phyloP scores from a whole-genome alignment of 2,329 filamentous ascomycete genomes.

The Aspergillus sp. region DNA sequence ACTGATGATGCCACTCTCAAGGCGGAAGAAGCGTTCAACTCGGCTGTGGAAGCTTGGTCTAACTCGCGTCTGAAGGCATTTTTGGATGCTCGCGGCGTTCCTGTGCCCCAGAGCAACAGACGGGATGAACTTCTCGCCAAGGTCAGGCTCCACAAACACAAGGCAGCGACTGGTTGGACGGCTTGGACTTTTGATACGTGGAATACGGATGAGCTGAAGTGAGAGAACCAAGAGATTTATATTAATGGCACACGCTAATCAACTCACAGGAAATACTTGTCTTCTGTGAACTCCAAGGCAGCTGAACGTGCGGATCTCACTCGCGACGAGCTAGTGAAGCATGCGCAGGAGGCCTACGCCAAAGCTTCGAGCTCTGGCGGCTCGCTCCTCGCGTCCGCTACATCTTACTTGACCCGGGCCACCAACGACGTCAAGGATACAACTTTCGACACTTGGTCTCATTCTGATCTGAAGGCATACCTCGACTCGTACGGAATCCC shows the following conservation, averaged over 20 bases:
- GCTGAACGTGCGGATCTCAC: slow-evolving; percentile 62
- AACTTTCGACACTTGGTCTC: slow-evolving; percentile 70
- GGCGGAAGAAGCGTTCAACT: slow-evolving; percentile 65
- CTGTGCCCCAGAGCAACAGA: slow-evolving; percentile 69
- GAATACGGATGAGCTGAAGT: slow-evolving; percentile 67
- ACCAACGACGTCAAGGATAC: slow-evolving; percentile 64
- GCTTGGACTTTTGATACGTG: slow-evolving; percentile 80
- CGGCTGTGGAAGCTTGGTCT: slow-evolving; percentile 63
- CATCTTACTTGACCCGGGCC: slow-evolving; percentile 65
- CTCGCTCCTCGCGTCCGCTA: slow-evolving; percentile 59
- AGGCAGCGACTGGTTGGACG: slow-evolving; percentile 64
- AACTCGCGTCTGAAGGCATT: slow-evolving; percentile 75
- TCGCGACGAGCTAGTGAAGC: slow-evolving; percentile 70
- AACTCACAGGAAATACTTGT: slow-evolving; percentile 45
- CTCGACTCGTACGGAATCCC: slow-evolving; percentile 74
- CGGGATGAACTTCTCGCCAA: slow-evolving; percentile 70
- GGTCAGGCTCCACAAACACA: slow-evolving; percentile 71
- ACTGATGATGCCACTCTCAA: slow-evolving; percentile 66
- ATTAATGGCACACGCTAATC: neutral
- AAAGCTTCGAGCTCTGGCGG: slow-evolving; percentile 49
- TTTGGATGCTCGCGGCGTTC: slow-evolving; percentile 72
- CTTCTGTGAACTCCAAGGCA: slow-evolving; percentile 50
- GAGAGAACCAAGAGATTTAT: slow-evolving; percentile 8
- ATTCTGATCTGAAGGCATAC: slow-evolving; percentile 71
- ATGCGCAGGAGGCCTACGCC: slow-evolving; percentile 45